phyloP scores from a whole-genome alignment of 2,329 filamentous ascomycete genomes.

The Cryphonectria nitschkei region DNA sequence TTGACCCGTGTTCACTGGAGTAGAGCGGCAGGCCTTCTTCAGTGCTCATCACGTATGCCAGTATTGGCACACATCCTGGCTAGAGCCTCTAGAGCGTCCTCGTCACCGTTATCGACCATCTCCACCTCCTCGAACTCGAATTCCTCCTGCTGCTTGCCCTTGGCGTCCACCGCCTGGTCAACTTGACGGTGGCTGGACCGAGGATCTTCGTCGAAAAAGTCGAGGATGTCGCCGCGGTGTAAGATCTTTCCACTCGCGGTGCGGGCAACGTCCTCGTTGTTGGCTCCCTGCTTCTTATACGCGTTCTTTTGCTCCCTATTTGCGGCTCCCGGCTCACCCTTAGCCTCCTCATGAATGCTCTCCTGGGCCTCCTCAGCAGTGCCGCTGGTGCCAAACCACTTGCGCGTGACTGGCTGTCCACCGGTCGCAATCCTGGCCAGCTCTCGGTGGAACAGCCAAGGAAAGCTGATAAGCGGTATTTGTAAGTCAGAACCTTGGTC shows the following conservation, averaged over 20 bases:
- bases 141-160: slow-evolving; percentile 52
- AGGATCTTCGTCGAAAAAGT: slow-evolving; percentile 40
- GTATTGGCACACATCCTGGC: slow-evolving; percentile 16
- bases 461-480: slow-evolving; percentile 89
- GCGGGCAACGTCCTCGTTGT: slow-evolving; percentile 33
- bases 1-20: slow-evolving; percentile 4
- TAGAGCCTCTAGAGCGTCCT: slow-evolving; percentile 35
- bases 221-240: slow-evolving; percentile 40
- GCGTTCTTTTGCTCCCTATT: neutral
- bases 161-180: neutral
- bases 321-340: neutral
- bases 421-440: slow-evolving; percentile 69
- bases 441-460: slow-evolving; percentile 82
- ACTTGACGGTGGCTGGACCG: neutral
- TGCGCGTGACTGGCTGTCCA: slow-evolving; percentile 18
- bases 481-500: slow-evolving; percentile 36
- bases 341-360: neutral
- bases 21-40: neutral
- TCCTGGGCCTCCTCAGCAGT: neutral
- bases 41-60: neutral
- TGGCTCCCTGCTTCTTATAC: slow-evolving; percentile 10
- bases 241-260: slow-evolving; percentile 37
- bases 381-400: neutral
- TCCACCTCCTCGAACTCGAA: slow-evolving; percentile 59
- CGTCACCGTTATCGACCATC: slow-evolving; percentile 56